Base-by-base conservation (phyloP, 768 basidiomycete species). In the Rhizopogon roseolus region DNA sequence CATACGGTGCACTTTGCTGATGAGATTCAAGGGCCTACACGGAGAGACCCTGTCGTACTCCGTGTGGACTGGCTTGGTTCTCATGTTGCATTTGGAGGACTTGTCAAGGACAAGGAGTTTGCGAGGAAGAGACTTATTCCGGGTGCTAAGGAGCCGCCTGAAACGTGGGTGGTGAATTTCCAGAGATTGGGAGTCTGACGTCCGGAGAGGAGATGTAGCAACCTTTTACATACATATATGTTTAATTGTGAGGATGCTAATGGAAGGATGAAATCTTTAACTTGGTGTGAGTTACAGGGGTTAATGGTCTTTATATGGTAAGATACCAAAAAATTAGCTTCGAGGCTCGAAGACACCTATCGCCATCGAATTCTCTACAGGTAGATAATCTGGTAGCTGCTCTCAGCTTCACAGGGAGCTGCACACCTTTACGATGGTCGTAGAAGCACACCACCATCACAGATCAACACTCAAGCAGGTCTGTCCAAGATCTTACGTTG, bases 401-500 rank as follows among this genome's bases (percentile, higher is more conserved):
- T 48, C 34, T 36, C 5, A 17, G 28, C 27, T 17, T 34, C 34
- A 17, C 34, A 48, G 19, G 8, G 9, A 48, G 3, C 19, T 36
- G 34, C 8, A 22, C 19, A 46, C 32, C 7, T 36, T 6, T 5
- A 25, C 46, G 5, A 78, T 78, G 76, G 70, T 70, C 34, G 69
- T 72, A 55, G 49, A 63, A 2, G 76, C 41, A 6, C 66, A 81
- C 53, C 90, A 90, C 61, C 79, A 79, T 65, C 91, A 93, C 67
- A 71, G 93, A 57, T 76, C 95, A 41, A 88, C 92, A 6, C 81
- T 93, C 57, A 97, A 96, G 71, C 94, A 97, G 80, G 81, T 80
- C 55, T 43, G 78, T 61, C 45, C 49, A 22, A 22, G 22, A 51
- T 50, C 52, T 42, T 42, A 34, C 41, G 49, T 53, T 38, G 41